Base-by-base conservation (phyloP, 2,329 filamentous ascomycete species). In the Graphilbum fragrans region DNA sequence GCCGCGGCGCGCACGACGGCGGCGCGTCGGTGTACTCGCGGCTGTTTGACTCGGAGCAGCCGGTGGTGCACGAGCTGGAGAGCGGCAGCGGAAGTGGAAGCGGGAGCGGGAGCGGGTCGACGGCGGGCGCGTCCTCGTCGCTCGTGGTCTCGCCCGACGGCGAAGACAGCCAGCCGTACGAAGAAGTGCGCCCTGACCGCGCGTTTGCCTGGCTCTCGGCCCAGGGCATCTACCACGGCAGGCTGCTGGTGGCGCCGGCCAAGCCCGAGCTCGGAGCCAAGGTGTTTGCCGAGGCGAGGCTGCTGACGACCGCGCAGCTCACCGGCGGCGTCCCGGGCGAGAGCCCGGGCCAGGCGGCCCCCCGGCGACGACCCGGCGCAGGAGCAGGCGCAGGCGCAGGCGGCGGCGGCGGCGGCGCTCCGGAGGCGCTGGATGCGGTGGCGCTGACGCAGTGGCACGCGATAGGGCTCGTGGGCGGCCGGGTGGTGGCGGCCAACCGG, bases 391-490 rank as follows among this genome's bases (percentile, higher is more conserved):
- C 32, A 5, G 4, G 31, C 1, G 75, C 84, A 2, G 70, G 76
- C 4, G 69, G 77, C 1, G 79, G 87, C 47, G 73, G 74, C 9
- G 64, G 37, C 3, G 73, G 74, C 46, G 69, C 77, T 0, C 72
- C 82, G 41, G 86, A 93, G 45, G 70, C 76, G 1, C 80, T 95
- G 32, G 77, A 80, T 33, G 85, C 85, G 1, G 80, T 94, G 57
- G 79, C 83, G 0, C 65, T 98, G 48, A 94, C 88, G 6, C 87
- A 94, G 54, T 98, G 92, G 82, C 92, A 98, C 57, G 79, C 95
- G 38, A 61, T 98, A 19, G 77, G 80, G 48, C 69, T 98, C 0
- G 75, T 94, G 2, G 88, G 92, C 45, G 82, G 81, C 3, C 76
- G 86, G 22, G 70, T 98, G 3, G 77, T 95, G 19, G 87, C 84